phyloP scores from a whole-genome alignment of 352 stramenopile species.

The Globisporangium alternatum region DNA sequence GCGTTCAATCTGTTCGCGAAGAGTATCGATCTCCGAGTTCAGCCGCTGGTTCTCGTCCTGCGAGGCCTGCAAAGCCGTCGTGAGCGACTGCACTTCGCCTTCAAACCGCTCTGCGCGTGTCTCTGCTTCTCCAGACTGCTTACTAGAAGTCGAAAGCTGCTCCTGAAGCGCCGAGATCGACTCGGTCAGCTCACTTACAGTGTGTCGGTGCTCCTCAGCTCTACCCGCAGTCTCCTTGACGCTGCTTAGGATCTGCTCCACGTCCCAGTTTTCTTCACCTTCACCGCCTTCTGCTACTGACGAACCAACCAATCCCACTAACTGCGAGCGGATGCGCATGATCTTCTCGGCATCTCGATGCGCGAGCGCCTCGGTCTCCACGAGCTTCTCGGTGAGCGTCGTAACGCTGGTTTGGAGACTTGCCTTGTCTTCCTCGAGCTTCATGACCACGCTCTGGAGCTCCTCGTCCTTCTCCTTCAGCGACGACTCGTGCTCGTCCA shows the following conservation, averaged over 20 bases:
- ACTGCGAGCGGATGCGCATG: constrained; percentile 15
- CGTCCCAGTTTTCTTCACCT: not conserved
- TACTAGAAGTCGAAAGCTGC: constrained; percentile 4
- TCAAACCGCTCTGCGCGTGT: constrained; percentile 16
- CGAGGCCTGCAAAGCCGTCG: constrained; percentile 14
- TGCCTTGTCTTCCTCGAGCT: constrained; percentile 11
- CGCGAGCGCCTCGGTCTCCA: constrained; percentile 15
- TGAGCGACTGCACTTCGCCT: constrained; percentile 23
- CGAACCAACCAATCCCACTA: constrained; percentile 20
- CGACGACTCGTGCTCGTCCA: constrained; percentile 11
- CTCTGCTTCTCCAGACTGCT: not conserved
- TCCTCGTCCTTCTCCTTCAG: constrained; percentile 11
- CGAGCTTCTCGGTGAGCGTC: constrained; percentile 31
- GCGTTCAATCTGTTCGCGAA: constrained; percentile 23
- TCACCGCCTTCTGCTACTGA: not conserved
- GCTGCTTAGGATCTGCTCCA: constrained; percentile 11
- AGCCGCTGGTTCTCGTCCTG: constrained; percentile 19
- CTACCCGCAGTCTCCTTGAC: constrained; percentile 9
- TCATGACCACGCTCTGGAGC: not conserved
- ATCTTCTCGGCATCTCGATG: constrained; percentile 17
- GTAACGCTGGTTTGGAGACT: constrained; percentile 12
- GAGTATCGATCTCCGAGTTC: constrained; percentile 14
- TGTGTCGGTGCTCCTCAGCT: constrained; percentile 10
- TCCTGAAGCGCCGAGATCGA: constrained; percentile 10
- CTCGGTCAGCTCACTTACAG: constrained; percentile 10